Percentiles rank a stretch among this genome's conserved stretches.
These are phyloP conservation scores for Microstegium vimineum DNA, from an alignment of 176 grass and related monocot genomes.

Conservation along the genomic window DNA sequence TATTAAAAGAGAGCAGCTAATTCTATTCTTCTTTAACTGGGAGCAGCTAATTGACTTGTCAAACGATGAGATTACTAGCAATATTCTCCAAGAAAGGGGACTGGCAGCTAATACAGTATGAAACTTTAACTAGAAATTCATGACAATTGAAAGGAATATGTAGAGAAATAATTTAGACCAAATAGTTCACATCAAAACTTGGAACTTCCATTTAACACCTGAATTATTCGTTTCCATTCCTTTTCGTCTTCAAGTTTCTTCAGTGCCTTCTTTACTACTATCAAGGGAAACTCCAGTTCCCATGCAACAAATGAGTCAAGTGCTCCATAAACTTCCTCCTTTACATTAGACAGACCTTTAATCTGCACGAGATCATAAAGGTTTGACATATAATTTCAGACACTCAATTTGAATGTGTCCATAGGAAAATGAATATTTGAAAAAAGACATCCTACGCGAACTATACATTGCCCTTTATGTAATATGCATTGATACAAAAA, in stretches of 20 bases:
- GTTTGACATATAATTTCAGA: neutral
- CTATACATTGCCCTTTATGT: neutral
- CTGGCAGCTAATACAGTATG: neutral
- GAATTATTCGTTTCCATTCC: conserved; percentile 98
- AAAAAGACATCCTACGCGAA: conserved; percentile 1
- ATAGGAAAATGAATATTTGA: neutral
- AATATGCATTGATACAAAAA: neutral
- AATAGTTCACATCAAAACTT: neutral
- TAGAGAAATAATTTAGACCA: neutral
- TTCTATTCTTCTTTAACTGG: too few relatives aligned
- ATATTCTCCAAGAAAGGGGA: too few relatives aligned
- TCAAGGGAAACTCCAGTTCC: conserved; percentile 96
- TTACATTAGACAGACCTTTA: conserved; percentile 91
- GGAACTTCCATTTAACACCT: conserved; percentile 42
- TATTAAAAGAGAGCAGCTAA: neutral
- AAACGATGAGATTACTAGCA: too few relatives aligned
- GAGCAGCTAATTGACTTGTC: too few relatives aligned
- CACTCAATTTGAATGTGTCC: neutral
- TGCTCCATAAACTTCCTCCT: conserved; percentile 91
- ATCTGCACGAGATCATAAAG: conserved; percentile 42
- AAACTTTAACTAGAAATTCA: neutral
- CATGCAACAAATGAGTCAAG: conserved; percentile 98
- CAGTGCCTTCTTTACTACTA: conserved; percentile 92
- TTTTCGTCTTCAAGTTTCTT: conserved; percentile 79
- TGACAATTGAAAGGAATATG: neutral